phyloP scores from a whole-genome alignment of 306 rosid species.

The Ceratonia siliqua region DNA sequence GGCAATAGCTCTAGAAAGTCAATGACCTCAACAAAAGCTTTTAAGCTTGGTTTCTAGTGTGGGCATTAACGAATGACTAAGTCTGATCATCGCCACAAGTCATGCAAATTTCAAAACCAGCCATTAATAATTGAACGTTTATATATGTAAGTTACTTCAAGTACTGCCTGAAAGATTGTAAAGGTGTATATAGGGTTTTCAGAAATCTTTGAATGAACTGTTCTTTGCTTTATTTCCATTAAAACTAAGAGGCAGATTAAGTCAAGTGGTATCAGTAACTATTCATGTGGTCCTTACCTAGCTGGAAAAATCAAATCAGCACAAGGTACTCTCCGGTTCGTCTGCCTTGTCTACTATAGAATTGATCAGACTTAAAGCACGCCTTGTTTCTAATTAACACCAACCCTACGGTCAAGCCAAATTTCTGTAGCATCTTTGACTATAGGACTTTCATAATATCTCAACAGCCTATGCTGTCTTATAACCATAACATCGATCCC shows the following conservation, averaged over 20 bases:
- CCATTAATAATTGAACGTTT: constrained; percentile 5
- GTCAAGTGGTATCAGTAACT: background rate
- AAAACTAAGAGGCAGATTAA: background rate
- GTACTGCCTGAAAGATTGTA: background rate
- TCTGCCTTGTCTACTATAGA: background rate
- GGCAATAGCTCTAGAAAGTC: constrained; percentile 43
- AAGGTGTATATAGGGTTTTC: background rate
- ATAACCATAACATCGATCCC: too few species aligned
- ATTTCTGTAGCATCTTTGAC: background rate
- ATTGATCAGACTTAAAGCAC: background rate
- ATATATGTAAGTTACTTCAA: background rate
- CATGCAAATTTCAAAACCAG: constrained; percentile 17
- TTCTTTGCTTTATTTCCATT: background rate
- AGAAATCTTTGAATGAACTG: background rate
- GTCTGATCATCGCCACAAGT: constrained; percentile 7
- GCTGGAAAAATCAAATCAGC: background rate
- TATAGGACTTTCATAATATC: background rate
- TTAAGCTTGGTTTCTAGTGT: constrained; percentile 35
- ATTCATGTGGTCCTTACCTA: constrained; percentile 19
- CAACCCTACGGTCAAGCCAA: background rate
- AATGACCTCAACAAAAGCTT: constrained; percentile 31
- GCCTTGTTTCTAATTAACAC: background rate
- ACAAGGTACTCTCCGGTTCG: background rate
- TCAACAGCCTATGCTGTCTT: background rate
- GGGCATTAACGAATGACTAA: constrained; percentile 33